Evolutionary conservation across 192 early-diverging fungal genomes (phyloP), one percentile per base, ranked within the genome.

Genomic region (Phycomyces blakesleeanus): DNA sequence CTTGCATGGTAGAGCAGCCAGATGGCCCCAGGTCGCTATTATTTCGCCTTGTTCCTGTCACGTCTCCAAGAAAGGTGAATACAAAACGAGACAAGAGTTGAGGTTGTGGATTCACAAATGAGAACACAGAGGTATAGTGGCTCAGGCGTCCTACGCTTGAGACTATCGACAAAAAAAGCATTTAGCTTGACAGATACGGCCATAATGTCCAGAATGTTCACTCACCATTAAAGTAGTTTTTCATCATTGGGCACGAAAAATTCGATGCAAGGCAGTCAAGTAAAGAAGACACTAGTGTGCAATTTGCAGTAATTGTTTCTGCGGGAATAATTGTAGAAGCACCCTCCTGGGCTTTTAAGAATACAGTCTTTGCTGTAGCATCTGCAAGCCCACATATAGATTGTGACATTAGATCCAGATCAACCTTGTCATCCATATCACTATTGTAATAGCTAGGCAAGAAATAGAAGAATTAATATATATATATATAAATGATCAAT

Each of bases 221-320:
- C 52, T 60, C 69, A 83, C 77, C 72, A 61, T 77, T 79, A 27
- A 76, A 75, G 56, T 78, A 84, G 3, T 61, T 20, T 37, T 79
- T 55, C 41, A 80, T 62, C 16, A 78, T 75, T 1, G 80, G 63
- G 60, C 91, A 93, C 0, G 86, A 83, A 39, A 82, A 77, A 63
- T 91, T 91, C n/a, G 62, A 39, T 0, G 86, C 78, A 59, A 91
- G 68, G 57, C 91, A 93, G 12, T 72, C 69, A 47, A 88, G 69
- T 51, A 91, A 55, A 24, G 76, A 63, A 0, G 58, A 27, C 41
- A 90, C 71, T 21, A 90, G 38, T 4, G 63, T 73, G 51, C 81
- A 85, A 61, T 93, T 80, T 9, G 75, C 67, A 38, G 69, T 75
- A 8, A 83, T 75, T 7, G 54, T 16, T 22, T 37, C 1, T 63